Conservation (phyloP, 1,139 yeast species). For the Insectozyma bohioensis region DNA sequence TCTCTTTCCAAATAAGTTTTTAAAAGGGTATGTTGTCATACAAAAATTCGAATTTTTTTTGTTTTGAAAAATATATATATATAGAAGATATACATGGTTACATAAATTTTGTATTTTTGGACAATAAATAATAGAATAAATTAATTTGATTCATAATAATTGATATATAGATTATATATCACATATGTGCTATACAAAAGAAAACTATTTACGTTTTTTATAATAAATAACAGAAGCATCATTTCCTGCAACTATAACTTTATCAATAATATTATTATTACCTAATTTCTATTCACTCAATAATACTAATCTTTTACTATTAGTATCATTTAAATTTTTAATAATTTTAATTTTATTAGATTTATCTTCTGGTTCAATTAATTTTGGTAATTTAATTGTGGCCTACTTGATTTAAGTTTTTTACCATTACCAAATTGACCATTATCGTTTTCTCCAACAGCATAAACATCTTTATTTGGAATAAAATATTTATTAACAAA, state of each 20-base stretch:
- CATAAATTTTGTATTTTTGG: too few species aligned
- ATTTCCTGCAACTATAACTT: conserved; percentile 63
- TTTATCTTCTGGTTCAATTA: conserved; percentile 59
- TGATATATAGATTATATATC: too few species aligned
- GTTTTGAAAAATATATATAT: too few species aligned
- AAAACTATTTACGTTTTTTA: too few species aligned
- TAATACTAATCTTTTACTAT: conserved; percentile 49
- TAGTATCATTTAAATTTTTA: conserved; percentile 32
- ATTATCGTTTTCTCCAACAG: conserved; percentile 80
- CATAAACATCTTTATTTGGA: conserved; percentile 60
- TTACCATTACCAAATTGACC: conserved; percentile 90
- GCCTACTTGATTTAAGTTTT: conserved; percentile 56
- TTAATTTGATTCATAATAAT: too few species aligned
- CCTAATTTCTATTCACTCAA: conserved; percentile 23
- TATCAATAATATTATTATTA: conserved; percentile 37
- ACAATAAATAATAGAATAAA: too few species aligned
- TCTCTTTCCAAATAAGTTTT: too few species aligned
- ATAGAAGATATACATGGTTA: too few species aligned
- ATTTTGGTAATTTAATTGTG: conserved; percentile 52
- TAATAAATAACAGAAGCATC: conserved; percentile 66
- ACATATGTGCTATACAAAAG: too few species aligned
- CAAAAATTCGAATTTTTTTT: too few species aligned
- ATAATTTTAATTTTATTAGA: conserved; percentile 22
- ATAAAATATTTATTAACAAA: too few species aligned
- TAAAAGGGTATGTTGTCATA: too few species aligned